Base-by-base conservation (phyloP, 345 rosid genomes). In the Lepidium didymum region DNA sequence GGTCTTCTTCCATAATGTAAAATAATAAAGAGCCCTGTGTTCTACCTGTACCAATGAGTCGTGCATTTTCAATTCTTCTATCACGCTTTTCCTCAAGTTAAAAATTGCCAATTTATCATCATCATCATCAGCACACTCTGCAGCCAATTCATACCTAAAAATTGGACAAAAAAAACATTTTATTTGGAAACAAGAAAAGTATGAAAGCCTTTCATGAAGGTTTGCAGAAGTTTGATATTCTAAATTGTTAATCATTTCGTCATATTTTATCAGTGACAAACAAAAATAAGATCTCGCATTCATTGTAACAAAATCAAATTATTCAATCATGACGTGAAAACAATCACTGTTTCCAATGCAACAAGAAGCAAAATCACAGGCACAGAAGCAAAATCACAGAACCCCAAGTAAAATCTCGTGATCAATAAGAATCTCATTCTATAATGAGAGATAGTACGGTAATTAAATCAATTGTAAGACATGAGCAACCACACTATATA, bases 71-170 rank as follows among this genome's bases (percentile, higher is more conserved):
- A 87, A 83, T 84, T 89, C 93, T 77, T 86, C 82, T 61, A 85
- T 25, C 9, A 85, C 93, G 75, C 71, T 74, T 70, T 80, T 87
- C 75, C 96, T 87, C 87, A 95, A 81, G 51, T 82, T 37, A 0
- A 84, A 64, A 61, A 91, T 91, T 16, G 89, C 89, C 56, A 77
- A 23, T 74, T 89, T 91, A 41, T 85, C 96, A 59, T 91, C 99
- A 65, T 95, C 99, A 72, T 91, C 99, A 73, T 87, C 99, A 23
- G 99, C 89, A 79, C 91, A 91, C 42, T 89, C 97, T 79, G 82
- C 92, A 1, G 99, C 96, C 75, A 83, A 75, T 62, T 85, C 93
- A 77, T 85, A 89, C 83, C 99, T 91, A 74, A 70, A 56, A 14
- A 8, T 29, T 35, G 6, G 52, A 59, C 12, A 16, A 46, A 42